Evolutionary conservation across 2,329 filamentous ascomycete species (phyloP), one percentile per base, ranked within the genome.

Genomic region (Fusarium sp.): DNA sequence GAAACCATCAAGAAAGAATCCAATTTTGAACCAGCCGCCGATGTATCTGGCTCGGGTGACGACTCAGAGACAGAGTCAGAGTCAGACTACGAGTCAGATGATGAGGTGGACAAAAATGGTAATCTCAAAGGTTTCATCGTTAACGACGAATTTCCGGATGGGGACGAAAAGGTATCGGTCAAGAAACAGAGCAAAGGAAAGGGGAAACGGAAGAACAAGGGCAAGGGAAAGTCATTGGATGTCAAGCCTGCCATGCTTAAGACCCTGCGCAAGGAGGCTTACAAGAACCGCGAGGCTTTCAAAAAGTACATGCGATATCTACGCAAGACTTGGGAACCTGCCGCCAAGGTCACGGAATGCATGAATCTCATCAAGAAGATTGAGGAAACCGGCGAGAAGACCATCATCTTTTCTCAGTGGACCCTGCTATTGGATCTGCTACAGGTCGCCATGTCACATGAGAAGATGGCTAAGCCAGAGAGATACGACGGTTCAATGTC

Each of bases 401-500:
- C 92, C 3, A 89, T 95, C 74, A 86, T 95, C 49, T 95, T 95
- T 82, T 92, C 90, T 4, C 93, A 95, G 80, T 95, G 93, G 92
- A 94, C 92, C 0, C 89, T 90, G 2, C 92, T 94, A 79, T 87
- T 95, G 14, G 88, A 92, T 72, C 86, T 95, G 51, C 86, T 98
- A 35, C 89, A 96, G 79, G 87, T 93, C 5, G 96, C 93, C 26
- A 87, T 89, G 14, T 89, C 93, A 69, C 87, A 97, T 11, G 83
- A 87, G 11, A 86, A 88, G 18, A 85, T 89, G 2, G 87, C 91
- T 75, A 88, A 87, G 33, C 93, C 89, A 77, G 88, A 89, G 41
- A 90, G 94, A 35, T 92, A 98, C 70, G 94, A 97, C 78, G 95
- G 95, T 44, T 92, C 89, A 68, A 96, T 97, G 93, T 86, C 87